Evolutionary conservation across 2,329 filamentous ascomycete genomes (phyloP), one percentile per base, ranked within the genome.

Genomic region (Metarhizium album): DNA sequence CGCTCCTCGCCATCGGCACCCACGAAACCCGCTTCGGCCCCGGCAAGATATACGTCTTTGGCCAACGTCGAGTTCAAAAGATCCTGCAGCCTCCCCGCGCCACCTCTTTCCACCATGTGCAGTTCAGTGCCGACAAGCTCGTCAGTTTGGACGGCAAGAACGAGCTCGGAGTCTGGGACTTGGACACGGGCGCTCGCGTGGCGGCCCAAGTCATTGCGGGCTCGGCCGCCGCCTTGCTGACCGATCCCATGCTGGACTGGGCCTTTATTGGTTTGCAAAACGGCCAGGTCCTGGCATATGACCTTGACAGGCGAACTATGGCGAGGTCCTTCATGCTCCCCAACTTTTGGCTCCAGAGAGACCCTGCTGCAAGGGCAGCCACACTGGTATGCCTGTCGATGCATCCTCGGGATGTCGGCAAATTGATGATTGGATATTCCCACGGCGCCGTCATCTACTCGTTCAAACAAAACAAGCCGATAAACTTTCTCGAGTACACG

Each of bases 241-340:
- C 86, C 7, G 93, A 98, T 64, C 89, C 91, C 1, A 87, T 88
- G 70, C 74, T 98, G 53, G 93, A 98, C 66, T 98, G 94, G 82
- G 89, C 85, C 37, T 85, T 98, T 54, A 73, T 97, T 43, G 93
- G 90, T 13, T 72, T 90, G 55, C 82, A 87, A 56, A 87, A 79
- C 61, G 90, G 91, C 53, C 90, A 97, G 52, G 75, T 97, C 11
- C 76, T 91, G 53, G 88, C 89, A n/a, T 98, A 91, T 64, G 93
- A 98, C 65, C 74, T 98, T 51, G 93, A 97, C 62, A 79, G 90
- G 53, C 83, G 88, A 62, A 74, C 75, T 29, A 70, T 93, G 53
- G 70, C 69, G 4, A 67, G 89, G 14, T 80, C 83, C 1, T 90
- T 96, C 67, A 82, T 81, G 52, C 80, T 98, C 48, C 85, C 89